phyloP scores from a whole-genome alignment of 192 early-diverging fungal species.

The Coemansia sp. region DNA sequence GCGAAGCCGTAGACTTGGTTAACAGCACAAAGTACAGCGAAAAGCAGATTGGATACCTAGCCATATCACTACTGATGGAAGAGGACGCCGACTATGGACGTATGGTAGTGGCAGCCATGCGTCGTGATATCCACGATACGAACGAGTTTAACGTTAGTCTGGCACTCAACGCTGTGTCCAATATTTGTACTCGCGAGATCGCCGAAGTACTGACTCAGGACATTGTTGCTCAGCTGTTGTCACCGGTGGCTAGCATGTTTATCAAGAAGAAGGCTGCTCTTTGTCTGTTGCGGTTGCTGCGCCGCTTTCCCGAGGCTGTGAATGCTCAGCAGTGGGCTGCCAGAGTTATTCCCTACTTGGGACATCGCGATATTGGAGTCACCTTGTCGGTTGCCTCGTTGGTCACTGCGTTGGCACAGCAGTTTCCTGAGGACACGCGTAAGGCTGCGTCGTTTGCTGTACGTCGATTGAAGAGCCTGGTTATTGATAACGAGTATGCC shows the following conservation, averaged over 20 bases:
- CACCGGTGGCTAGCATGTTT: conserved; percentile 83
- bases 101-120: conserved; percentile 84
- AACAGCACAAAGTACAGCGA: conserved; percentile 92
- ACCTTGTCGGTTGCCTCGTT: conserved; percentile 81
- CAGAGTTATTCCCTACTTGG: conserved; percentile 79
- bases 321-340: conserved; percentile 87
- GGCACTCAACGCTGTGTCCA: conserved; percentile 96
- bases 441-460: conserved; percentile 80
- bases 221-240: conserved; percentile 81
- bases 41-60: conserved; percentile 99
- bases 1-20: conserved; percentile 93
- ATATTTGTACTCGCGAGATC: conserved; percentile 91
- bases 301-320: conserved; percentile 88
- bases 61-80: conserved; percentile 86
- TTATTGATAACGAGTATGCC: conserved; percentile 81
- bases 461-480: conserved; percentile 78
- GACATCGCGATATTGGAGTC: conserved; percentile 90
- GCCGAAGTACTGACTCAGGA: conserved; percentile 83
- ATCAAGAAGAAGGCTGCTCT: conserved; percentile 97
- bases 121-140: conserved; percentile 86
- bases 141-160: conserved; percentile 88
- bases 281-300: conserved; percentile 84
- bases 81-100: conserved; percentile 85
- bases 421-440: conserved; percentile 77
- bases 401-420: conserved; percentile 89